phyloP scores from a whole-genome alignment of 495 filamentous ascomycete species.

The Aspergillus egyptiacus region DNA sequence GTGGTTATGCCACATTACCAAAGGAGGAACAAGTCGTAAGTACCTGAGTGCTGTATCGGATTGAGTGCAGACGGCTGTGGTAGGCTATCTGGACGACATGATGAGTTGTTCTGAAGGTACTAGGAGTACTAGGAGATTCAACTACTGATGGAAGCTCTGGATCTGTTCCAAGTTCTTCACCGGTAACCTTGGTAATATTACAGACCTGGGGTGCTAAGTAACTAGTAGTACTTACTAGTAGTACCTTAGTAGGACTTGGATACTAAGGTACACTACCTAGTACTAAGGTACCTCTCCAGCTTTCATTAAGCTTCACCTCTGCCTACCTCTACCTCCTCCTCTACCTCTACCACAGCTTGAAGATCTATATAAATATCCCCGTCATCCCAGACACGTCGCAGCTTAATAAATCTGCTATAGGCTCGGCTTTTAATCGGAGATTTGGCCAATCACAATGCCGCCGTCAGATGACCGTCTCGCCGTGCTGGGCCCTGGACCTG shows the following conservation, averaged over 20 bases:
- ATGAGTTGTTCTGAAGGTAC: too few relatives aligned
- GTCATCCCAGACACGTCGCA: background rate
- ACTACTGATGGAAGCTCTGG: background rate
- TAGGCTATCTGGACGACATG: too few relatives aligned
- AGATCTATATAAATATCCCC: background rate
- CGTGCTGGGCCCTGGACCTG: background rate
- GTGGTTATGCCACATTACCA: too few relatives aligned
- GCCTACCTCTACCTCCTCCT: background rate
- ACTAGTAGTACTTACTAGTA: too few relatives aligned
- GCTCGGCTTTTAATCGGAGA: slow-evolving; percentile 32
- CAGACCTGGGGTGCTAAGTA: too few relatives aligned
- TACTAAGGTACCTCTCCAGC: too few relatives aligned
- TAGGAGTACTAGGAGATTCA: too few relatives aligned
- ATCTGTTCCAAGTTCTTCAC: background rate
- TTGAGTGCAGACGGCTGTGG: too few relatives aligned
- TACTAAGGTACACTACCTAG: too few relatives aligned
- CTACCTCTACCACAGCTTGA: background rate
- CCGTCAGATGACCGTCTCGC: slow-evolving; percentile 14
- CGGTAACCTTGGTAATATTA: slow-evolving; percentile 1
- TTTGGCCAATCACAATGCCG: slow-evolving; percentile 22
- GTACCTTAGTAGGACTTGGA: too few relatives aligned
- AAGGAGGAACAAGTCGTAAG: too few relatives aligned
- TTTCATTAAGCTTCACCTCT: background rate
- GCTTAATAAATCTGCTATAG: slow-evolving; percentile 2
- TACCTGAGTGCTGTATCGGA: too few relatives aligned